Conservation (phyloP, 345 rosid genomes). For the Triadica sebifera region DNA sequence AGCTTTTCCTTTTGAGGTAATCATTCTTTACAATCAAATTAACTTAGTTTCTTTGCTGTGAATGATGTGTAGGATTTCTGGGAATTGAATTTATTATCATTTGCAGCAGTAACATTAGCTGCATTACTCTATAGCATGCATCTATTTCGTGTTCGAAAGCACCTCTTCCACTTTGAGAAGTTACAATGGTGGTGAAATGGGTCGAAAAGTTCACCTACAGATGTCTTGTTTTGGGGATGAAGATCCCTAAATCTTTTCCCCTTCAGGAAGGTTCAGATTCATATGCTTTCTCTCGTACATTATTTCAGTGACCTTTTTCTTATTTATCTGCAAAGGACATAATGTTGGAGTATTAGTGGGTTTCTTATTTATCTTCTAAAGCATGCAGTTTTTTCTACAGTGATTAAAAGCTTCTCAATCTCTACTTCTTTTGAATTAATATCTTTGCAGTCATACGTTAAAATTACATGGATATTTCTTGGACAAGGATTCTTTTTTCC, state of each 20-base stretch:
- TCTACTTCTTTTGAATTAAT: no score
- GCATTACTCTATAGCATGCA: conserved; percentile 55
- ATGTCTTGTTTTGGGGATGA: background rate
- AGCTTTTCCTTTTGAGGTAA: no score
- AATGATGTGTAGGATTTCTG: conserved; percentile 61
- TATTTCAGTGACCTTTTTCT: background rate
- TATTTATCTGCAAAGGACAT: no score
- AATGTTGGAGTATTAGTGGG: no score
- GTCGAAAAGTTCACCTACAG: background rate
- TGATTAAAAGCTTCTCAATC: no score
- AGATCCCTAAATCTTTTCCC: no score
- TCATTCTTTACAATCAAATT: background rate
- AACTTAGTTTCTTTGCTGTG: background rate
- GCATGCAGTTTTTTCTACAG: no score
- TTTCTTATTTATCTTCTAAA: background rate
- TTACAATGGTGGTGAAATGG: conserved; percentile 13
- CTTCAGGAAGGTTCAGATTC: background rate
- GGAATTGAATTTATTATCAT: conserved; percentile 60
- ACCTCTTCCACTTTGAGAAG: conserved; percentile 69
- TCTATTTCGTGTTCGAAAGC: conserved; percentile 54
- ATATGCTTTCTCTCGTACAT: background rate
- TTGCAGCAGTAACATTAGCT: conserved; percentile 46
- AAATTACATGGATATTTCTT: no score
- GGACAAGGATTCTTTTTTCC: no score
- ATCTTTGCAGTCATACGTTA: no score